Conservation (phyloP, 352 stramenopile genomes). For the Phytophthora pluvialis region DNA sequence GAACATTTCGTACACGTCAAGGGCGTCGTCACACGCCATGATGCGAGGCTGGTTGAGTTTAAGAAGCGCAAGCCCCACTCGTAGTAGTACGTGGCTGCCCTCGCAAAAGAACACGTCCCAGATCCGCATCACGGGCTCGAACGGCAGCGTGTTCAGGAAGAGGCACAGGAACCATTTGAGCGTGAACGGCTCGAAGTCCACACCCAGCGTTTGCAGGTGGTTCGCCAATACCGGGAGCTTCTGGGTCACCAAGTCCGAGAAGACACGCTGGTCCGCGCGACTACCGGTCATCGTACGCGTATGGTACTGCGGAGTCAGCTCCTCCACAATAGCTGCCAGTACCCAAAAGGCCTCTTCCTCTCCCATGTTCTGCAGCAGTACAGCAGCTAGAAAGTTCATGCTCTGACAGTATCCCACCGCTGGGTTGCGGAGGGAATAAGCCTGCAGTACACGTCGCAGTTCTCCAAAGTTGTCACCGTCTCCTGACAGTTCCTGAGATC, state of each 20-base stretch:
- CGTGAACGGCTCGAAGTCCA: conserved; percentile 90
- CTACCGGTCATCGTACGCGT: conserved; percentile 88
- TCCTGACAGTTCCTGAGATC: conserved; percentile 31
- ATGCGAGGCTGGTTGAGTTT: conserved; percentile 79
- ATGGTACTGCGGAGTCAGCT: conserved; percentile 91
- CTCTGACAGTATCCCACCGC: conserved; percentile 90
- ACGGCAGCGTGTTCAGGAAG: conserved; percentile 92
- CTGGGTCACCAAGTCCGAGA: conserved; percentile 84
- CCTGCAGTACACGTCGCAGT: conserved; percentile 81
- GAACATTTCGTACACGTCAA: conserved; percentile 88
- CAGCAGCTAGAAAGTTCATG: conserved; percentile 88
- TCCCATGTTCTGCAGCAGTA: conserved; percentile 82
- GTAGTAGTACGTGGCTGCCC: conserved; percentile 88
- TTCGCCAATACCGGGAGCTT: conserved; percentile 80
- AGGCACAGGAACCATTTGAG: conserved; percentile 94
- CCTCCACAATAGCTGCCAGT: conserved; percentile 86
- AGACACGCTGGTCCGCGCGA: conserved; percentile 90
- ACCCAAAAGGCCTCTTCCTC: conserved; percentile 91
- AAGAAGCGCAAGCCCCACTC: conserved; percentile 85
- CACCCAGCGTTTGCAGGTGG: conserved; percentile 74
- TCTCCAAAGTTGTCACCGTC: conserved; percentile 56
- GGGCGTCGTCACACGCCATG: conserved; percentile 70
- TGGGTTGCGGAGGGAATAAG: conserved; percentile 86
- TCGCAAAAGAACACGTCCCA: conserved; percentile 93
- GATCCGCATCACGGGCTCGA: conserved; percentile 89